Conservation (phyloP, 345 rosid species). For the thale cress (Arabidopsis thaliana) region DNA sequence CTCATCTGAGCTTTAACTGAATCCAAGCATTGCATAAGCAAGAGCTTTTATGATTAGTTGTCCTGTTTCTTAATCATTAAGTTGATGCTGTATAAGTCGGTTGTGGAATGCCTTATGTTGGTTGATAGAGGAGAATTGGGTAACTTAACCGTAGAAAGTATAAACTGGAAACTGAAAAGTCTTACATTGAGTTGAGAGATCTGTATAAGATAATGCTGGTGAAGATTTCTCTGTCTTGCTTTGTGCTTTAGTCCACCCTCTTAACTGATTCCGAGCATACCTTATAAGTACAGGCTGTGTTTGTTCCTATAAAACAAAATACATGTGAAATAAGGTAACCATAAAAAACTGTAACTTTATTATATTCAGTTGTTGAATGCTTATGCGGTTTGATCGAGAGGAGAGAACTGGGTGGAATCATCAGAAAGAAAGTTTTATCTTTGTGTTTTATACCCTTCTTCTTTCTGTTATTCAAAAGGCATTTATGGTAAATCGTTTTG, state of each 20-base stretch:
- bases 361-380: conserved; percentile 2
- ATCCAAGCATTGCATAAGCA: conserved; percentile 3
- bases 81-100: conserved; percentile 3
- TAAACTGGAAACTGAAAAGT: neutral
- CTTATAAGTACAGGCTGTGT: conserved; percentile 7
- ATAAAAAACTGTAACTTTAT: neutral
- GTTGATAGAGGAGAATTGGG: conserved; percentile 15
- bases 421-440: neutral
- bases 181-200: neutral
- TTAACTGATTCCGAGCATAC: neutral
- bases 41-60: conserved; percentile 8
- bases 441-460: conserved; percentile 3
- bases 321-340: conserved; percentile 4
- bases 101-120: neutral
- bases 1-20: neutral
- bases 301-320: neutral
- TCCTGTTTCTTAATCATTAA: neutral
- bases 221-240: conserved; percentile 7
- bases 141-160: neutral
- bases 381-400: conserved; percentile 5
- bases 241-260: neutral
- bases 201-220: neutral
- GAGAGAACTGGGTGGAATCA: conserved; percentile 10
- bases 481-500: neutral
- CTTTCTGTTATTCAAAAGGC: conserved; percentile 1